Evolutionary conservation across 2,329 filamentous ascomycete genomes (phyloP).

Genomic region (Calonectria honghensis): DNA sequence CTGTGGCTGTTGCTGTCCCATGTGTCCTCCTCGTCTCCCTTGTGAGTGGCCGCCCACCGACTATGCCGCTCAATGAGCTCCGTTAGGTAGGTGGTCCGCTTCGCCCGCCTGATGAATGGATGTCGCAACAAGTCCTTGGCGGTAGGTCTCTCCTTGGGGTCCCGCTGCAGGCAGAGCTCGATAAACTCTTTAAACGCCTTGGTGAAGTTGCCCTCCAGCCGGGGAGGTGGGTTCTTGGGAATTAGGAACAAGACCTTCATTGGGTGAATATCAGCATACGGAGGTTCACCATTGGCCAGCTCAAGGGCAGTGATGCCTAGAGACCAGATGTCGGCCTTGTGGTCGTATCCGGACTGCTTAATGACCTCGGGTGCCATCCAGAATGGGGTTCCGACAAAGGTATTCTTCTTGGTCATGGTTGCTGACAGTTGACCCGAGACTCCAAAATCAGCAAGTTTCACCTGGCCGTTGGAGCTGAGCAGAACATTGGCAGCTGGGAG

Average conservation of each 20-base stretch:
- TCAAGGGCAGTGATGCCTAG: constrained; percentile 95
- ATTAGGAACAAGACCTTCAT: constrained; percentile 99
- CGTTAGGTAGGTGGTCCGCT: constrained; percentile 96
- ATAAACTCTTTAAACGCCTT: constrained; percentile 90
- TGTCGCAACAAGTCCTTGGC: constrained; percentile 92
- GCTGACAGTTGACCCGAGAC: constrained; percentile 97
- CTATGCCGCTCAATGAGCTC: constrained; percentile 95
- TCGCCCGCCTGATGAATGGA: constrained; percentile 91
- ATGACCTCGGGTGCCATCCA: constrained; percentile 99
- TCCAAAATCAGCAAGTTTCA: constrained; percentile 97
- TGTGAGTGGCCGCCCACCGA: constrained; percentile 89
- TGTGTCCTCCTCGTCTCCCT: constrained; percentile 79
- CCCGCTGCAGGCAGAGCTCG: constrained; percentile 88
- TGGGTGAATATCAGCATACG: constrained; percentile 96
- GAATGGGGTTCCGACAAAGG: constrained; percentile 97
- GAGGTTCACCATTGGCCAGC: constrained; percentile 92
- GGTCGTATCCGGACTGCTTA: constrained; percentile 97
- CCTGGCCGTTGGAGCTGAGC: constrained; percentile 91
- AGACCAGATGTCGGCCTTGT: constrained; percentile 99
- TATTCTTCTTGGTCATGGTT: constrained; percentile 99
- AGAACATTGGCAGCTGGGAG: constrained; percentile 90
- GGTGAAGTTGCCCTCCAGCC: constrained; percentile 87
- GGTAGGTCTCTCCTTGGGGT: constrained; percentile 90
- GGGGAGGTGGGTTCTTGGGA: constrained; percentile 92
- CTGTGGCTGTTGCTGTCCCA: constrained; percentile 74